Evolutionary conservation across 345 rosid species (phyloP).

Genomic region (Citrus mangshanensis): DNA sequence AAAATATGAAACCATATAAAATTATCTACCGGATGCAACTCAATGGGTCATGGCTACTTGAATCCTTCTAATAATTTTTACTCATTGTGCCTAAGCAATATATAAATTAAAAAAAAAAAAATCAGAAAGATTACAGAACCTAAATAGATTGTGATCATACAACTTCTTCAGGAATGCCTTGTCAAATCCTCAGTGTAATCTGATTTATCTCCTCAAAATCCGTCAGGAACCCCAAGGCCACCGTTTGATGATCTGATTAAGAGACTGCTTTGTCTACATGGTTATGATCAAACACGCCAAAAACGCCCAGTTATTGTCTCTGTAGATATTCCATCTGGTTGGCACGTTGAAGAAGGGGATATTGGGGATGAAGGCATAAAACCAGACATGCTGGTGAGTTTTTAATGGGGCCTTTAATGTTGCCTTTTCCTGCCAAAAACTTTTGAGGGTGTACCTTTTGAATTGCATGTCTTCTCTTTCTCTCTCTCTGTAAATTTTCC

Average conservation of each 20-base stretch:
- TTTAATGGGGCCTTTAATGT: constrained; percentile 9
- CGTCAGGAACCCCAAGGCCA: constrained; percentile 84
- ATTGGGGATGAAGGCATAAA: constrained; percentile 62
- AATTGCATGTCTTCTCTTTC: not conserved
- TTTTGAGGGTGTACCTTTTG: not conserved
- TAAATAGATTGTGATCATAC: not conserved
- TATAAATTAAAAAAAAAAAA: not conserved
- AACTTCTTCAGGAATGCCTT: not conserved
- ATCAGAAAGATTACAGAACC: not conserved
- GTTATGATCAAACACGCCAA: constrained; percentile 30
- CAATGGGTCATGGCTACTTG: not conserved
- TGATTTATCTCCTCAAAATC: constrained; percentile 13
- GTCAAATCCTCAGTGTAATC: not conserved
- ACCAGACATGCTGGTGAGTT: constrained; percentile 91
- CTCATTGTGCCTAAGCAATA: not conserved
- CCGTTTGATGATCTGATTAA: constrained; percentile 77
- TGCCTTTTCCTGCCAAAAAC: constrained; percentile 8
- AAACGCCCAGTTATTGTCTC: constrained; percentile 61
- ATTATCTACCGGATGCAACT: not conserved
- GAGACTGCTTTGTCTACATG: constrained; percentile 43
- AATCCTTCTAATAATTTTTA: not conserved
- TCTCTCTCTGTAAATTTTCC: not conserved
- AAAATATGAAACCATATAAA: not conserved
- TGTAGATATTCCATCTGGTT: constrained; percentile 94
- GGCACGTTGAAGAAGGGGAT: constrained; percentile 98